A percentile compares a stretch with the other conserved stretches of the same genome.
phyloP scores from a whole-genome alignment of 2,329 filamentous ascomycete genomes.

The Cylindrodendrum hubeiense region DNA sequence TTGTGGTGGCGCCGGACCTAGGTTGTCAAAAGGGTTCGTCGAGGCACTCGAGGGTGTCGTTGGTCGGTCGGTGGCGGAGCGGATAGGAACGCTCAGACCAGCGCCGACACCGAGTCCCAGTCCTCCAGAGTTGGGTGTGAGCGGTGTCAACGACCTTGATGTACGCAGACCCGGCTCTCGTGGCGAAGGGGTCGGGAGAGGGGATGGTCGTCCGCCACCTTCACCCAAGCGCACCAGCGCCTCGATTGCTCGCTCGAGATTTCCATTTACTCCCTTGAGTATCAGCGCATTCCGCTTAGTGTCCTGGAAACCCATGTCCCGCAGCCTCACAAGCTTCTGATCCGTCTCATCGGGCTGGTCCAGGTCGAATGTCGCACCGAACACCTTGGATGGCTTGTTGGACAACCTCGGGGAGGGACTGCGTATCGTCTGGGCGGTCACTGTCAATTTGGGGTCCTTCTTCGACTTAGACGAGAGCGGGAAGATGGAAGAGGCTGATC shows the following conservation, averaged over 20 bases:
- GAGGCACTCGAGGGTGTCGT: conserved; percentile 61
- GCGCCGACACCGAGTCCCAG: conserved; percentile 47
- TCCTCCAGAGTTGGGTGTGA: conserved; percentile 53
- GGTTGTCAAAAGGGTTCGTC: conserved; percentile 77
- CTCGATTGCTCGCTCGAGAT: conserved; percentile 88
- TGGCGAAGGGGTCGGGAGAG: conserved; percentile 53
- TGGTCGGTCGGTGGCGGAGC: conserved; percentile 47
- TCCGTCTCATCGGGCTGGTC: conserved; percentile 72
- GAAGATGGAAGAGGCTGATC: conserved; percentile 75
- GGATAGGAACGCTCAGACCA: conserved; percentile 49
- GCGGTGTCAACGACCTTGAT: conserved; percentile 68
- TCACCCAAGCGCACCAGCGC: conserved; percentile 87
- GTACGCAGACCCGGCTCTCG: conserved; percentile 62
- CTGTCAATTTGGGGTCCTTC: conserved; percentile 59
- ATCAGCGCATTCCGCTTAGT: conserved; percentile 84
- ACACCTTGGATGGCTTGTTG: conserved; percentile 76
- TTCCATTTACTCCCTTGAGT: conserved; percentile 85
- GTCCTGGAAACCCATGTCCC: conserved; percentile 93
- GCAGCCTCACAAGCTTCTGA: conserved; percentile 79
- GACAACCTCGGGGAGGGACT: conserved; percentile 55
- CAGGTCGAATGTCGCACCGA: conserved; percentile 75
- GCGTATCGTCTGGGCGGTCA: conserved; percentile 42
- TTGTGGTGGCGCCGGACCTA: conserved; percentile 66
- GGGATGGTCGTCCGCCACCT: conserved; percentile 60
- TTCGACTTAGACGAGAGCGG: conserved; percentile 72